A percentile compares a stretch with the other conserved stretches of the same genome.
phyloP scores from a whole-genome alignment of 2,329 filamentous ascomycete genomes.

The Colletotrichum karsti region DNA sequence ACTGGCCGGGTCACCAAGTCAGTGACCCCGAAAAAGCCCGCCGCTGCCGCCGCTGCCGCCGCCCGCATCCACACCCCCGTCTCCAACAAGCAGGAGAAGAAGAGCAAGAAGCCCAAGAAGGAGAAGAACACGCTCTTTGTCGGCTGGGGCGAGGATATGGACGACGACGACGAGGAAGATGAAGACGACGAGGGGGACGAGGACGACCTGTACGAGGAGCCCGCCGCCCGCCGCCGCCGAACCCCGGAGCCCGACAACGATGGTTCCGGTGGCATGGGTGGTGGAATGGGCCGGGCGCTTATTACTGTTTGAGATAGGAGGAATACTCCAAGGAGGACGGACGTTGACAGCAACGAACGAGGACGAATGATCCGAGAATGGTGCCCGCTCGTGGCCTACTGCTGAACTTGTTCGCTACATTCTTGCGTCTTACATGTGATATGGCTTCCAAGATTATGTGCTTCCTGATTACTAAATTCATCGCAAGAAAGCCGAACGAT shows the following conservation, averaged over 20 bases:
- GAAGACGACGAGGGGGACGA: not conserved
- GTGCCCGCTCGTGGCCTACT: too few relatives aligned
- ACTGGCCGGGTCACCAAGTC: not conserved
- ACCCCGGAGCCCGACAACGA: not conserved
- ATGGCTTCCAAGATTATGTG: too few relatives aligned
- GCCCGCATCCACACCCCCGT: too few relatives aligned
- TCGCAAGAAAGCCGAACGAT: too few relatives aligned
- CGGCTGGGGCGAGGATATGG: not conserved
- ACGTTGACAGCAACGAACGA: too few relatives aligned
- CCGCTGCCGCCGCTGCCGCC: not conserved
- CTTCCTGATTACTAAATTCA: too few relatives aligned
- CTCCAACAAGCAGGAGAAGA: too few relatives aligned
- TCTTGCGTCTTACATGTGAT: too few relatives aligned
- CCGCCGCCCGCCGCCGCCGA: not conserved
- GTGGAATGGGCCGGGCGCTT: not conserved
- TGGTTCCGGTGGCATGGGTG: not conserved
- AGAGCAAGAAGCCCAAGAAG: not conserved
- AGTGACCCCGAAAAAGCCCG: not conserved
- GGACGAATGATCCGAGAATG: too few relatives aligned
- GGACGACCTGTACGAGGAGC: not conserved
- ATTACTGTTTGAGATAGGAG: not conserved
- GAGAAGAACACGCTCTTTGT: not conserved
- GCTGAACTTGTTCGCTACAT: too few relatives aligned
- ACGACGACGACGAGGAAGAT: not conserved
- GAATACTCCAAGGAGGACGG: too few relatives aligned